Evolutionary conservation across 331 rosid genomes (phyloP).

Genomic region (Dryas integrifolia): DNA sequence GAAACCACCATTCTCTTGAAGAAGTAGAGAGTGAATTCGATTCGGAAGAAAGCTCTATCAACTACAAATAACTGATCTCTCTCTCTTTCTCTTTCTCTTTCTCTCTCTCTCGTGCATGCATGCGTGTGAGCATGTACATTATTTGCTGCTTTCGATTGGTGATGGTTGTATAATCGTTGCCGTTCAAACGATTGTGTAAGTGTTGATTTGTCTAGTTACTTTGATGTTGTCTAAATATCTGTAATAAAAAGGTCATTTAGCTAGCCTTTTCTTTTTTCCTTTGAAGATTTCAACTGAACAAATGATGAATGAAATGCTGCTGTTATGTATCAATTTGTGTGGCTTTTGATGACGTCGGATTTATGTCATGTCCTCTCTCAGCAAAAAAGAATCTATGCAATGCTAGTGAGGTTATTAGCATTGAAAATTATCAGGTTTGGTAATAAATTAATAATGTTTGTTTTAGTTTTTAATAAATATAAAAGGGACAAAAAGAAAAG

Average conservation of each 20-base stretch:
- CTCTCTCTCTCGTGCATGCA: not conserved
- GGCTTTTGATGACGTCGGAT: too few species aligned
- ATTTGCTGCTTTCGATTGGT: conserved; percentile 11
- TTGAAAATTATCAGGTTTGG: too few species aligned
- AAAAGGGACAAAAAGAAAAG: too few species aligned
- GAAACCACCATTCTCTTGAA: conserved; percentile 51
- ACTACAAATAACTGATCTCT: not conserved
- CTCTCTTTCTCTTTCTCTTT: not conserved
- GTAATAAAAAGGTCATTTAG: conserved; percentile 13
- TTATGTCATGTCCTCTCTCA: too few species aligned
- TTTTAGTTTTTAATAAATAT: too few species aligned
- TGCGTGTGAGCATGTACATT: not conserved
- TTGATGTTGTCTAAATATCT: not conserved
- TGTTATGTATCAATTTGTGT: not conserved
- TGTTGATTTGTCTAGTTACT: not conserved
- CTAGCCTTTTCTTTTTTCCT: not conserved
- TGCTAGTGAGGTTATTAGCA: too few species aligned
- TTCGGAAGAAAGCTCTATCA: not conserved
- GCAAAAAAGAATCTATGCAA: too few species aligned
- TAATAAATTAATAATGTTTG: too few species aligned
- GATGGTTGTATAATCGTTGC: not conserved
- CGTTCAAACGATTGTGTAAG: not conserved
- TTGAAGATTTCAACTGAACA: not conserved
- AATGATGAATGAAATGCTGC: not conserved
- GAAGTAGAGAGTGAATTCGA: not conserved